Evolutionary conservation across 441 rosid genomes (phyloP).

Genomic region (Jatropha multifida): DNA sequence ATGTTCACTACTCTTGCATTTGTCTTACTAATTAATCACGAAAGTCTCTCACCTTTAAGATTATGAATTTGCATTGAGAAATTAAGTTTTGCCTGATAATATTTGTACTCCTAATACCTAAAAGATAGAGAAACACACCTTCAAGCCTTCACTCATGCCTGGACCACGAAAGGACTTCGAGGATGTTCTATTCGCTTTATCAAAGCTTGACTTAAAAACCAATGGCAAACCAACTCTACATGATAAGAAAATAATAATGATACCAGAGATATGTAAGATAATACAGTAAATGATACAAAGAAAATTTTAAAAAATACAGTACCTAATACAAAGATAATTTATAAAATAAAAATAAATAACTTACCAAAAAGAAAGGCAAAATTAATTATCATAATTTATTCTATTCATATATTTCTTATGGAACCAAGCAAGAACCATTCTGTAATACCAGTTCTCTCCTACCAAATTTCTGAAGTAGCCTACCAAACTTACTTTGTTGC

Average conservation of each 20-base stretch:
- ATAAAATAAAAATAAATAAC: no score
- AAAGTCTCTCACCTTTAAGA: no score
- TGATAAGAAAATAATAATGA: constrained; percentile 6
- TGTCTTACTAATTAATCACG: neutral
- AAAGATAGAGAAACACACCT: constrained; percentile 36
- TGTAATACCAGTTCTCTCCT: no score
- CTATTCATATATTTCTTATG: neutral
- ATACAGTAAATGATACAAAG: neutral
- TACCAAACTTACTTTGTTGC: constrained; percentile 52
- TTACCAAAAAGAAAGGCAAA: no score
- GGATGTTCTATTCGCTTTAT: constrained; percentile 90
- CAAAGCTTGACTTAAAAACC: constrained; percentile 92
- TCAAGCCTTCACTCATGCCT: constrained; percentile 79
- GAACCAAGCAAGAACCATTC: neutral
- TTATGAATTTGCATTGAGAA: no score
- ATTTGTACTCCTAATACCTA: no score
- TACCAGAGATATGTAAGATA: neutral
- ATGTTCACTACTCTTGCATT: neutral
- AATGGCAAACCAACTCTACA: constrained; percentile 73
- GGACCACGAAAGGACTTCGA: constrained; percentile 91
- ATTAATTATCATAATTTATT: no score
- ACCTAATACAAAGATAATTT: neutral
- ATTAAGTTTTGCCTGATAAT: no score
- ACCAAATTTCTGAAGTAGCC: neutral
- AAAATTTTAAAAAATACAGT: neutral